These are phyloP conservation scores for Postia placenta DNA, from an alignment of 768 basidiomycete species.

Conservation along the genomic window DNA sequence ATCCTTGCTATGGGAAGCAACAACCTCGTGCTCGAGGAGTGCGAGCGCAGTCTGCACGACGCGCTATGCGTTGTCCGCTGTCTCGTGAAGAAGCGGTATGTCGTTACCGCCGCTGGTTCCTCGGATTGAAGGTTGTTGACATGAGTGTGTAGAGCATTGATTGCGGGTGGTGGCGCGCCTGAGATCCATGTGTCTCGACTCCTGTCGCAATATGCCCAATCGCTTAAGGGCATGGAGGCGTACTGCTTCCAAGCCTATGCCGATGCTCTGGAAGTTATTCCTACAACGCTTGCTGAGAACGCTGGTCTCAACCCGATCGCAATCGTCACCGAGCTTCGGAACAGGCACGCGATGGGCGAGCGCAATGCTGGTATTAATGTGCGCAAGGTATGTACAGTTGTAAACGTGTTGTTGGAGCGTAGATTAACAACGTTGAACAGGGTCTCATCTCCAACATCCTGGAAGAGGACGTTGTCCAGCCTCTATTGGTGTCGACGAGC, in stretches of 20 bases:
- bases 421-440: constrained; percentile 30
- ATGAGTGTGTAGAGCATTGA: constrained; percentile 60
- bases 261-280: constrained; percentile 96
- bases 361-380: constrained; percentile 96
- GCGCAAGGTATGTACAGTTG: constrained; percentile 67
- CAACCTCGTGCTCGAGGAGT: constrained; percentile 90
- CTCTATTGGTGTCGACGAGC: constrained; percentile 89
- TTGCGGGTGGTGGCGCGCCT: constrained; percentile 94
- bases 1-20: constrained; percentile 95
- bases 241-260: constrained; percentile 99
- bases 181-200: constrained; percentile 95
- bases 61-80: constrained; percentile 98
- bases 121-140: not conserved
- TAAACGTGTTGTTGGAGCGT: not conserved
- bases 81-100: constrained; percentile 93
- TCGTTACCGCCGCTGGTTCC: not conserved
- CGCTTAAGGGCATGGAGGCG: constrained; percentile 95
- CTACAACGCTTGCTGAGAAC: constrained; percentile 96
- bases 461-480: constrained; percentile 97
- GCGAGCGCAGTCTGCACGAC: constrained; percentile 95
- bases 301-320: constrained; percentile 97
- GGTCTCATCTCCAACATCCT: constrained; percentile 96
- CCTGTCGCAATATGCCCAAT: constrained; percentile 86
- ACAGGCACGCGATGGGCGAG: constrained; percentile 94
- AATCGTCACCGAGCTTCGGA: constrained; percentile 96